Conservation (phyloP, 2,329 filamentous ascomycete species). For the Sclerotinia nivalis region DNA sequence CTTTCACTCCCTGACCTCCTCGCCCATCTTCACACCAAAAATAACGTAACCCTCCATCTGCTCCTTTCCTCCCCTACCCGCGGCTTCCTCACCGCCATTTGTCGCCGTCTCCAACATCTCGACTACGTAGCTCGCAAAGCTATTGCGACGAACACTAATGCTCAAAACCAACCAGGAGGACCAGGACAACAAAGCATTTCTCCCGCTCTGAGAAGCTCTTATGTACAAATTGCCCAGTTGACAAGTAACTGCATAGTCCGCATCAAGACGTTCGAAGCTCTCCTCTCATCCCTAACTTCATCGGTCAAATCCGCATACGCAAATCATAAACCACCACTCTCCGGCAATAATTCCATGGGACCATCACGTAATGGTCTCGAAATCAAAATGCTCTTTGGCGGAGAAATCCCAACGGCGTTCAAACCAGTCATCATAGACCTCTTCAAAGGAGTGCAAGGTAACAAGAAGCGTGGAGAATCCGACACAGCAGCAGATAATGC, state of each 20-base stretch:
- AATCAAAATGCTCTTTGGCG: conserved; percentile 40
- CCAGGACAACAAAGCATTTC: conserved; percentile 29
- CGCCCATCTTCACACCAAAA: conserved; percentile 53
- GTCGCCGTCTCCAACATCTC: conserved; percentile 62
- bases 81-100: conserved; percentile 68
- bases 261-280: conserved; percentile 38
- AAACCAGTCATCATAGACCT: conserved; percentile 40
- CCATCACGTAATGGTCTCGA: conserved; percentile 38
- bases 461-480: neutral
- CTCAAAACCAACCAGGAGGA: conserved; percentile 19
- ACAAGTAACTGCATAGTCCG: conserved; percentile 36
- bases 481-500: neutral
- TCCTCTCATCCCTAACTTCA: conserved; percentile 36
- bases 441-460: conserved; percentile 32
- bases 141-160: conserved; percentile 28
- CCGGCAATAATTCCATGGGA: conserved; percentile 30
- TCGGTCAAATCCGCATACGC: conserved; percentile 38
- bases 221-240: conserved; percentile 39
- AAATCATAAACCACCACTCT: conserved; percentile 27
- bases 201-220: conserved; percentile 36
- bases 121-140: conserved; percentile 45
- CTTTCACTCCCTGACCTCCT: conserved; percentile 52
- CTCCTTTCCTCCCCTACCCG: conserved; percentile 74
- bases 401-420: conserved; percentile 38
- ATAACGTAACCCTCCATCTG: conserved; percentile 61